Conservation (phyloP, 2,329 filamentous ascomycete species). For the Penicillium sumatraense region DNA sequence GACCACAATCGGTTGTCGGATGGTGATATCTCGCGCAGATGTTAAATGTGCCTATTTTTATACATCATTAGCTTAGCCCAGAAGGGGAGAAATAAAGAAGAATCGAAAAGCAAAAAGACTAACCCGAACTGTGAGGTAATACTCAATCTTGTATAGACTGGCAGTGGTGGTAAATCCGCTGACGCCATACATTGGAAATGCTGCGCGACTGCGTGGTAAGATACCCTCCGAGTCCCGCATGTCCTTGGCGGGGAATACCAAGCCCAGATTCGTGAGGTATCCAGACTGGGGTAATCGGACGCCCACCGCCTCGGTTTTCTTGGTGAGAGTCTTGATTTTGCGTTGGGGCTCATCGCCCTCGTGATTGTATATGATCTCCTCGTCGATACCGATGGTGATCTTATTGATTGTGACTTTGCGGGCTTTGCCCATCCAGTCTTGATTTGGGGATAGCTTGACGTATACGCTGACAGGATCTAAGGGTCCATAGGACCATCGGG, state of each 20-base stretch:
- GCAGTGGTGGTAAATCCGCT: conserved; percentile 92
- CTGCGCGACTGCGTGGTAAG: conserved; percentile 79
- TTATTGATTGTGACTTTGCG: conserved; percentile 91
- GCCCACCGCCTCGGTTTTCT: conserved; percentile 79
- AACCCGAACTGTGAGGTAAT: conserved; percentile 93
- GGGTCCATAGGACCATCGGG: conserved; percentile 95
- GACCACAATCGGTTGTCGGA: conserved; percentile 92
- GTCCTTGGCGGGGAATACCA: conserved; percentile 90
- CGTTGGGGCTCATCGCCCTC: conserved; percentile 94
- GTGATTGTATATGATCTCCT: conserved; percentile 98
- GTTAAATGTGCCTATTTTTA: conserved; percentile 82
- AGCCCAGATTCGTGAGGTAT: conserved; percentile 88
- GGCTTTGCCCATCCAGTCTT: conserved; percentile 88
- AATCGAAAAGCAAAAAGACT: conserved; percentile 4
- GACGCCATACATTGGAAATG: conserved; percentile 87
- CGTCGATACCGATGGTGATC: conserved; percentile 91
- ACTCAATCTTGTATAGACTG: conserved; percentile 97
- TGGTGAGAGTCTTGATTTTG: conserved; percentile 84
- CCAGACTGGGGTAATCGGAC: conserved; percentile 87
- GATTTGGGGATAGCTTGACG: conserved; percentile 90
- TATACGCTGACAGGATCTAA: conserved; percentile 94
- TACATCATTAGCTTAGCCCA: conserved; percentile 13
- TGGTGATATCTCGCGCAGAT: conserved; percentile 81
- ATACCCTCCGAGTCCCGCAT: conserved; percentile 85
- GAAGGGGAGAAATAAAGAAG: conserved; percentile 15